Evolutionary conservation across 2,329 filamentous ascomycete species (phyloP).

Genomic region (Aspergillus brasiliensis): DNA sequence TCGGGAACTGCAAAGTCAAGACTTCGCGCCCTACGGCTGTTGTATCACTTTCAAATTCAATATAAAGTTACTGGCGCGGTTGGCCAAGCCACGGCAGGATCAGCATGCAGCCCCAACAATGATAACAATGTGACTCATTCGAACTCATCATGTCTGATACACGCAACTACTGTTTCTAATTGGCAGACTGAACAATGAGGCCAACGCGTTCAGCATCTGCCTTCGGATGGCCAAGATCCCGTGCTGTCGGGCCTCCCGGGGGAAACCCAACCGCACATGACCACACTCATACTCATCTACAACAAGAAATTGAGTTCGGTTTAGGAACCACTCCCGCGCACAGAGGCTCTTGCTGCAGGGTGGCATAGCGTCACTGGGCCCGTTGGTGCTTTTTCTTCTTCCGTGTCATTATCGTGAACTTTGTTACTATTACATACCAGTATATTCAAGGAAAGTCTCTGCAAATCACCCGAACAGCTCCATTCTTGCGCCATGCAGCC

Average conservation of each 20-base stretch:
- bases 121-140: neutral
- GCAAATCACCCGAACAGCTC: neutral
- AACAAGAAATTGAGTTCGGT: neutral
- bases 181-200: neutral
- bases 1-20: neutral
- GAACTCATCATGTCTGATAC: neutral
- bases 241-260: neutral
- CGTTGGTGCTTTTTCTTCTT: neutral
- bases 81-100: neutral
- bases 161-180: neutral
- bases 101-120: neutral
- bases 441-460: neutral
- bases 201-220: neutral
- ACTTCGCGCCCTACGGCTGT: neutral
- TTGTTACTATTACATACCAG: neutral
- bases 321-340: neutral
- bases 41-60: neutral
- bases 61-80: no score
- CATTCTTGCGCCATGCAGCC: conserved; percentile 1
- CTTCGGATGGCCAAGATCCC: neutral
- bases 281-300: neutral
- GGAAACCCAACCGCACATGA: neutral
- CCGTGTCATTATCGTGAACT: neutral
- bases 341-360: neutral
- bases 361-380: neutral